Conservation (phyloP, 2,329 filamentous ascomycete species). For the Zasmidium citrigriseum region DNA sequence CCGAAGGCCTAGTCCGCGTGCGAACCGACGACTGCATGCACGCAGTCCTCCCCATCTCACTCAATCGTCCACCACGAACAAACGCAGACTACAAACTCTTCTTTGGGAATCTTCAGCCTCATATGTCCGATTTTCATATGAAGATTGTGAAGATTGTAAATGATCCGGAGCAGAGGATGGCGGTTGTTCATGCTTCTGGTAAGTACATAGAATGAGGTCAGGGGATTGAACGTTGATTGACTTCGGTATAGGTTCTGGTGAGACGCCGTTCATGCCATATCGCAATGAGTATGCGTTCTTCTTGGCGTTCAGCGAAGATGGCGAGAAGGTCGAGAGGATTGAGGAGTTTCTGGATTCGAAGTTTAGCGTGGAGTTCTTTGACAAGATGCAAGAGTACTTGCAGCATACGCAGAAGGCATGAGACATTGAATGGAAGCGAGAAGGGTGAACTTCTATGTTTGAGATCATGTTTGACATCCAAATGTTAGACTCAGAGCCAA, state of each 20-base stretch:
- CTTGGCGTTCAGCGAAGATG: conserved; percentile 11
- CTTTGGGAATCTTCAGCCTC: conserved; percentile 4
- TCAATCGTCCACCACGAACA: conserved; percentile 6
- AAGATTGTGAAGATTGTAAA: conserved; percentile 5
- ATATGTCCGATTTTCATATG: conserved; percentile 8
- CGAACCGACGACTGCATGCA: conserved; percentile 14
- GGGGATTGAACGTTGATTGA: neutral
- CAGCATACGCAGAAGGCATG: neutral
- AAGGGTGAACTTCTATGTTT: too few species aligned
- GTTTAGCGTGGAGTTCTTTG: conserved; percentile 4
- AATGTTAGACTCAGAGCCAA: too few species aligned
- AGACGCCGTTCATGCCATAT: conserved; percentile 11
- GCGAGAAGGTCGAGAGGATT: conserved; percentile 11
- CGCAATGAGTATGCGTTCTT: conserved; percentile 15
- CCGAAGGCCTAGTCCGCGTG: conserved; percentile 6
- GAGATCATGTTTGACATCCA: too few species aligned
- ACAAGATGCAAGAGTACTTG: conserved; percentile 7
- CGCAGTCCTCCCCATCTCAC: conserved; percentile 4
- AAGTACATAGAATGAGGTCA: neutral
- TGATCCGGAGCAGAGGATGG: conserved; percentile 10
- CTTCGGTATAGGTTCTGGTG: neutral
- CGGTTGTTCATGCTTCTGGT: conserved; percentile 4
- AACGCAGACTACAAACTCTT: conserved; percentile 13
- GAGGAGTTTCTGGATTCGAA: conserved; percentile 12
- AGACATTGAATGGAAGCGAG: neutral